These are phyloP conservation scores for Silene noctiflora DNA, from an alignment of 179 eudicot genomes.

Conservation along the genomic window DNA sequence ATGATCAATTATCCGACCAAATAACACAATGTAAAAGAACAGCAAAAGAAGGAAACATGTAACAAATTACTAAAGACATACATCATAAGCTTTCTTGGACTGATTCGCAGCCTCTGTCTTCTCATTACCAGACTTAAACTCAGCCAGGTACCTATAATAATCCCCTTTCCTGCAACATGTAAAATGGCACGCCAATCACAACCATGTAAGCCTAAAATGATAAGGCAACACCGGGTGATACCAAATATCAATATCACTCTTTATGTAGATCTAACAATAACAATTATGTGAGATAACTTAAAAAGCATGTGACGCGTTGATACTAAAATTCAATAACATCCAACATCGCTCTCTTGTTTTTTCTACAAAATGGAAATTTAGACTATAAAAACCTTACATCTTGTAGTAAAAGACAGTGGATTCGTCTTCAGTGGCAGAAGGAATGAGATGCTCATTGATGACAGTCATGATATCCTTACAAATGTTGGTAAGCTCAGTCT, in stretches of 20 bases:
- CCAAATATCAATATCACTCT: not conserved
- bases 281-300: not conserved
- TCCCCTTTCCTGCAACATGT: constrained; percentile 66
- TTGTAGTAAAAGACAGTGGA: constrained; percentile 67
- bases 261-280: not conserved
- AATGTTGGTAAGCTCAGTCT: constrained; percentile 58
- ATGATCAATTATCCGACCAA: not conserved
- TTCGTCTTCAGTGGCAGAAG: constrained; percentile 50
- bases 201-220: not conserved
- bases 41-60: not conserved
- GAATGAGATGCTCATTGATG: constrained; percentile 62
- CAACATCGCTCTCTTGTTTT: not conserved
- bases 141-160: constrained; percentile 75
- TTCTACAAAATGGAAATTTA: not conserved
- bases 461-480: constrained; percentile 56
- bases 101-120: constrained; percentile 69
- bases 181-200: not conserved
- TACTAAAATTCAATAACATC: not conserved
- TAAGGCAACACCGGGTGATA: not conserved
- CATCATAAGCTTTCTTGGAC: constrained; percentile 86
- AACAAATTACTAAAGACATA: constrained; percentile 12
- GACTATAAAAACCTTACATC: constrained; percentile 16
- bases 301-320: not conserved
- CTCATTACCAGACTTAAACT: constrained; percentile 65
- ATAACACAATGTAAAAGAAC: not conserved